Evolutionary conservation across 805 yeast species (phyloP).

Genomic region (Scheffersomyces ergatensis): DNA sequence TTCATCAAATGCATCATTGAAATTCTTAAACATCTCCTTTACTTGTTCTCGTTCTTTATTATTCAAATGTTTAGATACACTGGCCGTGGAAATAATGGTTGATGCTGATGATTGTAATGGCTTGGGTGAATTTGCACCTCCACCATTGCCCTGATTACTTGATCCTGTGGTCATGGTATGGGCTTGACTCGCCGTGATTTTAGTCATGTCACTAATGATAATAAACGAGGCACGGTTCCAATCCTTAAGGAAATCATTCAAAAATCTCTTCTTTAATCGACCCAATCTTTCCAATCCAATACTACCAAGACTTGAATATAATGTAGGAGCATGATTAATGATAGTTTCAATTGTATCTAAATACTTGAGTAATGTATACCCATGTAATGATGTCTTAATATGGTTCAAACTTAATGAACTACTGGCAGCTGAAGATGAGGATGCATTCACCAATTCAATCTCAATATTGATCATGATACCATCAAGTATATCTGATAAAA

Average conservation of each 20-base stretch:
- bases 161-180: conserved; percentile 6
- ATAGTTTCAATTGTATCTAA: conserved; percentile 73
- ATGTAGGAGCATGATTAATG: conserved; percentile 52
- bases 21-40: conserved; percentile 80
- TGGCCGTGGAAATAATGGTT: background rate
- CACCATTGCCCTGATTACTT: conserved; percentile 7
- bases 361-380: conserved; percentile 70
- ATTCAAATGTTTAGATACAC: conserved; percentile 21
- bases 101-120: background rate
- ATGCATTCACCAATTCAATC: conserved; percentile 43
- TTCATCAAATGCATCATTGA: conserved; percentile 81
- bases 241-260: conserved; percentile 66
- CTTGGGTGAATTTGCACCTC: conserved; percentile 1
- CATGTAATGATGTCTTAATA: conserved; percentile 50
- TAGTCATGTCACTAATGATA: conserved; percentile 70
- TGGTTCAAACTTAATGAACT: conserved; percentile 8
- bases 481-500: conserved; percentile 76
- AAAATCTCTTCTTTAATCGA: conserved; percentile 67
- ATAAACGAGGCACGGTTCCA: conserved; percentile 81
- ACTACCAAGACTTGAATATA: conserved; percentile 54
- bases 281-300: conserved; percentile 63
- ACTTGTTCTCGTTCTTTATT: conserved; percentile 78
- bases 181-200: conserved; percentile 5
- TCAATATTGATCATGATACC: conserved; percentile 66
- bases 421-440: no score